Evolutionary conservation across 1,139 yeast genomes (phyloP).

Genomic region (Geotrichum citri-aurantii): DNA sequence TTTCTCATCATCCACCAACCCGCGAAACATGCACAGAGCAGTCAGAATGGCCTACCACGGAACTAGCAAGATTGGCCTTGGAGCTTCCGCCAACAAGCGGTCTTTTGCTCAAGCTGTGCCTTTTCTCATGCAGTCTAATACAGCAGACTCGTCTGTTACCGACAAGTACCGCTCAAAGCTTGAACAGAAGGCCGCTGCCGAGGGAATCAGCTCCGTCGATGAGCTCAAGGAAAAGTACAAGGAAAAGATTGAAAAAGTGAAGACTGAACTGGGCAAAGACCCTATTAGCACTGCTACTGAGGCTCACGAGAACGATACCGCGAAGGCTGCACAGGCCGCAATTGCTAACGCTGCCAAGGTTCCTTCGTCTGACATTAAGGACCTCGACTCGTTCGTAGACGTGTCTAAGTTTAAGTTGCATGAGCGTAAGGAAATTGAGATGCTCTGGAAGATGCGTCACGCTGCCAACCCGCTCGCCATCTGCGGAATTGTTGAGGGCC

Average conservation of each 20-base stretch:
- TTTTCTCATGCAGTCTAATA: constrained; percentile 12
- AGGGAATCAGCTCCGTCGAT: constrained; percentile 47
- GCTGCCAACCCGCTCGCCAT: constrained; percentile 53
- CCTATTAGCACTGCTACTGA: constrained; percentile 11
- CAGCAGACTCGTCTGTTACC: constrained; percentile 16
- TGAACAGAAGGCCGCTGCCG: constrained; percentile 42
- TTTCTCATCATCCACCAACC: neutral
- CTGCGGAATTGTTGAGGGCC: constrained; percentile 56
- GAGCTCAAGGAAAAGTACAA: constrained; percentile 51
- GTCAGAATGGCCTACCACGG: constrained; percentile 10
- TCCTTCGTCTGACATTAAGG: constrained; percentile 49
- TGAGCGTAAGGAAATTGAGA: constrained; percentile 61
- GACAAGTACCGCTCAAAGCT: constrained; percentile 41
- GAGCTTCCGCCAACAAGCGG: constrained; percentile 5
- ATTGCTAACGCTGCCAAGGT: constrained; percentile 15
- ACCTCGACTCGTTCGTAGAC: constrained; percentile 64
- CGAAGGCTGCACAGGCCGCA: constrained; percentile 15
- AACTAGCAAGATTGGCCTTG: constrained; percentile 8
- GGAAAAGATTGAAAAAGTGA: constrained; percentile 53
- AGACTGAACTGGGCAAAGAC: constrained; percentile 39
- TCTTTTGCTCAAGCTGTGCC: constrained; percentile 11
- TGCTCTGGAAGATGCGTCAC: constrained; percentile 87
- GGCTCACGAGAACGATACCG: constrained; percentile 21
- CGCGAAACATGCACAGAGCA: constrained; percentile 6
- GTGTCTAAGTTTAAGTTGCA: constrained; percentile 53